Conservation (phyloP, 306 rosid species). For the Rosa multiflora region DNA sequence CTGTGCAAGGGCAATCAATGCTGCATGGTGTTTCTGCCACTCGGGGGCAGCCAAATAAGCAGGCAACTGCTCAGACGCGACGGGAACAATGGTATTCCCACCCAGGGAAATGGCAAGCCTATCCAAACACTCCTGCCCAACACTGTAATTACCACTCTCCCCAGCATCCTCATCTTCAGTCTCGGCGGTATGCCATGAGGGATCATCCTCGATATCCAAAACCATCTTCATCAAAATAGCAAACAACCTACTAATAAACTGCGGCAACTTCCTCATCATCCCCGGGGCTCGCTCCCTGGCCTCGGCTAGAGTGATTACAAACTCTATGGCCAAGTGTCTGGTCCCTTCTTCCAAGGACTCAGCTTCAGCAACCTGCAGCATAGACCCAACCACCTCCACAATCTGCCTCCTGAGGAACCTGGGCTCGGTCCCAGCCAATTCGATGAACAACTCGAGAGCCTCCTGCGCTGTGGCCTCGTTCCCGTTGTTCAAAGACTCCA, state of each 20-base stretch:
- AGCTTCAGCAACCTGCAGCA: conserved; percentile 92
- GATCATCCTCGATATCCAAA: conserved; percentile 83
- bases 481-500: conserved; percentile 77
- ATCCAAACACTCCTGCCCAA: conserved; percentile 96
- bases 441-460: conserved; percentile 85
- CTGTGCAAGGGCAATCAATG: conserved; percentile 84
- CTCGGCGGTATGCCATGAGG: conserved; percentile 83
- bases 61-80: conserved; percentile 90
- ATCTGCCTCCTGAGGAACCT: conserved; percentile 85
- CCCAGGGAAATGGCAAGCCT: conserved; percentile 87
- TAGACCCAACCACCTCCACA: conserved; percentile 82
- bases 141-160: conserved; percentile 83
- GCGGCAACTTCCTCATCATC: conserved; percentile 97
- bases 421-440: conserved; percentile 87
- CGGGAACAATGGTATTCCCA: conserved; percentile 95
- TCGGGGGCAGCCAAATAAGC: conserved; percentile 79
- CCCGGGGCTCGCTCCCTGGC: conserved; percentile 96
- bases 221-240: conserved; percentile 85
- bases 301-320: conserved; percentile 90
- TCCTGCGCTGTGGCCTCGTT: conserved; percentile 95
- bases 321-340: conserved; percentile 89
- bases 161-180: conserved; percentile 89
- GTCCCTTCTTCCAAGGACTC: conserved; percentile 88
- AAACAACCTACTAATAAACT: conserved; percentile 82
- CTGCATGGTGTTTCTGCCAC: conserved; percentile 96